These are phyloP conservation scores for Closterium sp. DNA, from an alignment of 139 green algal genomes.

Conservation along the genomic window DNA sequence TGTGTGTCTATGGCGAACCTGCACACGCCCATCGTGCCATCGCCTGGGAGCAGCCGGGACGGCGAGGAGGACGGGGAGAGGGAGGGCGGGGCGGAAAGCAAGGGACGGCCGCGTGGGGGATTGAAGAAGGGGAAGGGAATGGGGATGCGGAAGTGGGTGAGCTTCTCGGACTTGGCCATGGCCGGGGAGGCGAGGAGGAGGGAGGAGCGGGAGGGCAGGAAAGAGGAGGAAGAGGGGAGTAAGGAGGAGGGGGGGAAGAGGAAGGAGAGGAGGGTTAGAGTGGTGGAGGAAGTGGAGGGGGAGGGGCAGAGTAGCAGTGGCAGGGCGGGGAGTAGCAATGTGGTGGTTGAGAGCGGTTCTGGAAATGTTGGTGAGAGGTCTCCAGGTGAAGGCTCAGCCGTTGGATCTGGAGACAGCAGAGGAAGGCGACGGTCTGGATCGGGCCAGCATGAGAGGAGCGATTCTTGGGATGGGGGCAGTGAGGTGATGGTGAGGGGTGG, in stretches of 20 bases:
- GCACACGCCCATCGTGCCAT: constrained; percentile 8
- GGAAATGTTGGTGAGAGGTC: not conserved
- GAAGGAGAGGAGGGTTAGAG: not conserved
- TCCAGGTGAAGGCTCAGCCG: not conserved
- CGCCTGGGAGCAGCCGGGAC: not conserved
- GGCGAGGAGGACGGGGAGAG: not conserved
- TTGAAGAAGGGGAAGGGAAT: not conserved
- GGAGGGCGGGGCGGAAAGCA: not conserved
- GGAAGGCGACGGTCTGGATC: not conserved
- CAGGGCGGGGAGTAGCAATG: not conserved
- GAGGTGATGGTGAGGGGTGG: not conserved
- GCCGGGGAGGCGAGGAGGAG: not conserved
- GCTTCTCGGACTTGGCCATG: not conserved
- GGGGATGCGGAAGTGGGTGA: constrained; percentile 3
- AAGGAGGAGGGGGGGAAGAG: too few species aligned
- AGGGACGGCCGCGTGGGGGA: too few species aligned
- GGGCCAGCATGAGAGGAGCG: not conserved
- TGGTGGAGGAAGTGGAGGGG: not conserved
- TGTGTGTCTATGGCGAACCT: constrained; percentile 30
- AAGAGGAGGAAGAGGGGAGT: not conserved
- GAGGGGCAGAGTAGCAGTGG: not conserved
- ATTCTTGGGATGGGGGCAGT: not conserved
- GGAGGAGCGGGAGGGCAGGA: not conserved
- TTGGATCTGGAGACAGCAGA: not conserved
- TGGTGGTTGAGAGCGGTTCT: not conserved